Evolutionary conservation across 805 yeast species (phyloP).

Genomic region (Yarrowia porcina): DNA sequence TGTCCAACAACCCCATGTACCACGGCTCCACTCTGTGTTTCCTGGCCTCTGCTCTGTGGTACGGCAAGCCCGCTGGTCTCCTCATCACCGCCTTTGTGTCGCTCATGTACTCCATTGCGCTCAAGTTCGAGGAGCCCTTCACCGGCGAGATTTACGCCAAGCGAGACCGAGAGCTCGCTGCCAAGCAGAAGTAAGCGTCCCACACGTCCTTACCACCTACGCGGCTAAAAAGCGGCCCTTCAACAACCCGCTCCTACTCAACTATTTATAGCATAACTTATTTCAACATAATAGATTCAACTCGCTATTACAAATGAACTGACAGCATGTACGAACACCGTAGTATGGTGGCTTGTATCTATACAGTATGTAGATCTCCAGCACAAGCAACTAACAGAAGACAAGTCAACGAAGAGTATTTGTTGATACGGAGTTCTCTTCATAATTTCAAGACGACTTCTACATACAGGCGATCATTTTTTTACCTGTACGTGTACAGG

Average conservation of each 20-base stretch:
- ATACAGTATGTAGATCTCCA: too few species aligned
- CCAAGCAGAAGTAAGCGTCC: conserved; percentile 32
- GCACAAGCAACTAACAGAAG: too few species aligned
- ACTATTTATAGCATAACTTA: conserved; percentile 26
- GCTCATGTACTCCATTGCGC: conserved; percentile 78
- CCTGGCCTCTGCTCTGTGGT: conserved; percentile 84
- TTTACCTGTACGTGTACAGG: too few species aligned
- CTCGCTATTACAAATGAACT: conserved; percentile 20
- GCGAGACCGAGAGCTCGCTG: conserved; percentile 47
- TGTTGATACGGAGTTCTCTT: too few species aligned
- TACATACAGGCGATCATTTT: too few species aligned
- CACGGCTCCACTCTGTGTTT: conserved; percentile 87
- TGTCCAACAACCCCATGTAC: conserved; percentile 94
- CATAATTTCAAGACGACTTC: too few species aligned
- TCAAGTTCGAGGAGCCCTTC: conserved; percentile 92
- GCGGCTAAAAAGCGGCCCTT: not conserved
- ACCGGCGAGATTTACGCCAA: conserved; percentile 87
- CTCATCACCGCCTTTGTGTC: conserved; percentile 68
- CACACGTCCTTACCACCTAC: too few species aligned
- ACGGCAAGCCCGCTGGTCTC: conserved; percentile 87
- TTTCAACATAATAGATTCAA: conserved; percentile 26
- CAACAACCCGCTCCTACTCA: conserved; percentile 4
- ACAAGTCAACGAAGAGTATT: too few species aligned
- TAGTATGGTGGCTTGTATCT: too few species aligned
- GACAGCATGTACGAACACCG: too few species aligned